Evolutionary conservation across 2,329 filamentous ascomycete genomes (phyloP).

Genomic region (Scedosporium minutisporum): DNA sequence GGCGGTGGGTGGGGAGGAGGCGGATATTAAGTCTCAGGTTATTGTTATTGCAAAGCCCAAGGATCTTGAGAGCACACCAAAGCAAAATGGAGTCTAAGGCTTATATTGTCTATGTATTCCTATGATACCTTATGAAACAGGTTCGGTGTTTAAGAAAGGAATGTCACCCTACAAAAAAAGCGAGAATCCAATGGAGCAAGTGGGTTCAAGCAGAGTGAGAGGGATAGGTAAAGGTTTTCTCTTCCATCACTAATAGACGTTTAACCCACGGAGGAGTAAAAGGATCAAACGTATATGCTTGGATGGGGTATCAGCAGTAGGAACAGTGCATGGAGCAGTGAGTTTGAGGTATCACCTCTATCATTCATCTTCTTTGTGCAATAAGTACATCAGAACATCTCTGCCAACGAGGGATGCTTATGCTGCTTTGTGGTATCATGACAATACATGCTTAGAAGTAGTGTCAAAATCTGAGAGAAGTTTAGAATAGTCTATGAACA

Average conservation of each 20-base stretch:
- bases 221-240: conserved; percentile 29
- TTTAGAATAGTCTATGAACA: conserved; percentile 17
- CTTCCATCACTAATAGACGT: conserved; percentile 46
- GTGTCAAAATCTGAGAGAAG: neutral
- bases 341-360: too few species aligned
- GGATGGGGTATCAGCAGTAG: conserved; percentile 25
- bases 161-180: conserved; percentile 39
- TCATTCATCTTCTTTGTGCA: too few species aligned
- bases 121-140: neutral
- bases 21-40: too few species aligned
- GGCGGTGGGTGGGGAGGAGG: neutral
- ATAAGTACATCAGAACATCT: too few species aligned
- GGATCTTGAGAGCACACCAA: neutral
- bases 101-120: neutral
- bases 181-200: conserved; percentile 32
- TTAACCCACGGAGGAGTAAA: conserved; percentile 39
- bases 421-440: too few species aligned
- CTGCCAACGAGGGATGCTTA: too few species aligned
- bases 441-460: too few species aligned
- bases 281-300: conserved; percentile 44
- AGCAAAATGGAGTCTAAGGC: neutral
- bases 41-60: too few species aligned
- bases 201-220: conserved; percentile 41
- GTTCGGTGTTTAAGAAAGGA: neutral
- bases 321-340: too few species aligned